Evolutionary conservation across 1,284 basidiomycete species (phyloP).

Genomic region (Leccinum ponderosum): DNA sequence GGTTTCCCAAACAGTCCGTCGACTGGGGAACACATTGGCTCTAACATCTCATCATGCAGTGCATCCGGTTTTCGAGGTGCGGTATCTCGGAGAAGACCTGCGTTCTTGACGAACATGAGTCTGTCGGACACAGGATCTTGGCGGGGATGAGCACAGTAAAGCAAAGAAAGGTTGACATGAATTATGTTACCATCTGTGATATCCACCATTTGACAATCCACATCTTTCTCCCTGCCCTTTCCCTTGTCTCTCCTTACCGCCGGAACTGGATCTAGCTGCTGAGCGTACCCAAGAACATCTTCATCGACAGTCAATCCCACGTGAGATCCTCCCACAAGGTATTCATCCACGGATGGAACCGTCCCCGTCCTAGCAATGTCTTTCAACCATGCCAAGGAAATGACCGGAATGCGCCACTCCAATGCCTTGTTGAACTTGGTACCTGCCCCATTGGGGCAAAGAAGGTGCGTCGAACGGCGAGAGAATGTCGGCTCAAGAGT

Average conservation of each 20-base stretch:
- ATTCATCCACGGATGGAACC: conserved; percentile 35
- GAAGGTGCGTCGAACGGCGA: conserved; percentile 63
- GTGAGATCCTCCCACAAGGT: conserved; percentile 18
- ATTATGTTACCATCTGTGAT: conserved; percentile 35
- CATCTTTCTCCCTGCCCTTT: conserved; percentile 34
- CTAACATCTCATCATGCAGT: neutral
- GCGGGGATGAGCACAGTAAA: neutral
- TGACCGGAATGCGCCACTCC: conserved; percentile 67
- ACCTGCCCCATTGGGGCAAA: conserved; percentile 68
- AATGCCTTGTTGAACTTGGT: conserved; percentile 69
- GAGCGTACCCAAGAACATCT: neutral
- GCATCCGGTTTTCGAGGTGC: neutral
- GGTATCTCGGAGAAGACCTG: conserved; percentile 21
- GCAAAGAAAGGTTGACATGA: neutral
- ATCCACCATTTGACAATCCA: conserved; percentile 34
- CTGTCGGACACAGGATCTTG: neutral
- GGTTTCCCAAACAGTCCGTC: conserved; percentile 23
- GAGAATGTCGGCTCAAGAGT: conserved; percentile 58
- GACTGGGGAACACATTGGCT: neutral
- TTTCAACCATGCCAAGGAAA: conserved; percentile 67
- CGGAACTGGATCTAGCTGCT: neutral
- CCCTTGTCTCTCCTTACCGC: conserved; percentile 12
- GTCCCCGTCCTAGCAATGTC: conserved; percentile 48
- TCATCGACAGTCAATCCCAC: neutral
- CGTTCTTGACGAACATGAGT: conserved; percentile 22